Percentiles rank a stretch among this genome's conserved stretches.
These are phyloP conservation scores for Paraphoma sp. DNA, from an alignment of 2,329 filamentous ascomycete genomes.

Conservation along the genomic window DNA sequence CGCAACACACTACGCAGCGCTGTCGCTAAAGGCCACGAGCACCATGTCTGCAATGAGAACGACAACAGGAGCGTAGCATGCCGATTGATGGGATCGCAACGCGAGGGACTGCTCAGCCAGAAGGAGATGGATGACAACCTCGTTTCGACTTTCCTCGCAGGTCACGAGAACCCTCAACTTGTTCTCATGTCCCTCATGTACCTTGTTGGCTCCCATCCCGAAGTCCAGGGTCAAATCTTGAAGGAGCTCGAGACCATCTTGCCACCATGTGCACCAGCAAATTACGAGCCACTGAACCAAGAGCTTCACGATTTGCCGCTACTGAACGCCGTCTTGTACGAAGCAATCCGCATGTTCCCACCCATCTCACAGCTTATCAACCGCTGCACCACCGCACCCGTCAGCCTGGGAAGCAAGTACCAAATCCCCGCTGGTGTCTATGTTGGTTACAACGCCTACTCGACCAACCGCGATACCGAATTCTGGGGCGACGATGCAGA, in stretches of 20 bases:
- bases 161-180: slow-evolving; percentile 36
- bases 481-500: slow-evolving; percentile 40
- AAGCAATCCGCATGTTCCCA: slow-evolving; percentile 57
- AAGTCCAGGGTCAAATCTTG: slow-evolving; percentile 26
- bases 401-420: slow-evolving; percentile 28
- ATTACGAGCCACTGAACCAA: slow-evolving; percentile 25
- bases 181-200: slow-evolving; percentile 34
- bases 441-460: slow-evolving; percentile 37
- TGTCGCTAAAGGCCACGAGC: slow-evolving; percentile 31
- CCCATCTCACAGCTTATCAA: slow-evolving; percentile 60
- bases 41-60: slow-evolving; percentile 31
- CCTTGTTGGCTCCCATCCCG: slow-evolving; percentile 25
- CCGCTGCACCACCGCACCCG: slow-evolving; percentile 43
- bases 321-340: slow-evolving; percentile 55
- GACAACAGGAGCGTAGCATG: slow-evolving; percentile 26
- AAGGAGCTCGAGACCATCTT: slow-evolving; percentile 25
- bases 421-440: slow-evolving; percentile 29
- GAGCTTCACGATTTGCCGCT: slow-evolving; percentile 49
- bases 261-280: slow-evolving; percentile 12
- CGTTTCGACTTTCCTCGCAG: slow-evolving; percentile 34
- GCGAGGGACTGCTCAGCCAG: slow-evolving; percentile 27
- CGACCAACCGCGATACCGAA: slow-evolving; percentile 30
- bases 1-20: slow-evolving; percentile 24
- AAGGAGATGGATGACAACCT: slow-evolving; percentile 37
- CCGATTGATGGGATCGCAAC: slow-evolving; percentile 27